Evolutionary conservation across 2,329 filamentous ascomycete genomes (phyloP), one percentile per base, ranked within the genome.

Genomic region (Colletotrichum endophyticum): DNA sequence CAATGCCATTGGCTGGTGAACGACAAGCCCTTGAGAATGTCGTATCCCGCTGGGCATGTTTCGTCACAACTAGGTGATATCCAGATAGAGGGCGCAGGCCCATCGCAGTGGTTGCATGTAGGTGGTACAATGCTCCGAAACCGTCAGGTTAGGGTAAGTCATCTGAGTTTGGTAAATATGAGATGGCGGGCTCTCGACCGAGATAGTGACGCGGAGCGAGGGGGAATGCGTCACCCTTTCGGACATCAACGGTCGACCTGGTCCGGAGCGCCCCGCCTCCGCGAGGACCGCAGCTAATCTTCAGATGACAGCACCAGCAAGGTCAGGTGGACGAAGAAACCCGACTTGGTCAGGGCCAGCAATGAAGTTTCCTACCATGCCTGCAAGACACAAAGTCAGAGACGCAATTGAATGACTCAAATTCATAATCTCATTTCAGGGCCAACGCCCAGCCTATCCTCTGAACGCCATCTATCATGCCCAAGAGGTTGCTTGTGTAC

Each of bases 381-480:
- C 44, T 0, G 0, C 22, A 53, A 53, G 11, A 22, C 44, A 22
- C 44, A 53, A 1, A 49, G 11, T 49, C 6, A 49, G 11, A 53
- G 44, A 53, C n/a, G 11, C n/a, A 2, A 0, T 53, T 22, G 15
- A 53, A 53, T 53, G 32, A 61, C 62, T 69, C 57, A 73, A 64
- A 69, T 59, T 76, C 73, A 69, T 76, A 25, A 70, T 76, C 15
- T 76, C 73, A 64, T 75, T 72, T 73, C 56, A n/a, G 63, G 73
- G 70, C 44, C 57, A 66, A 76, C 57, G 63, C 73, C 64, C 57
- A 25, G 19, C 73, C 64, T 69, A 64, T 32, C 73, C 73, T 63
- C 63, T 76, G 36, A 75, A 76, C 73, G 73, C 73, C 73, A 69
- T 76, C 70, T 73, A 76, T 76, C 70, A 73, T 73, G 70, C 70